Evolutionary conservation across 371 early-diverging fungal genomes (phyloP).

Genomic region (Actinomortierella wolfii): DNA sequence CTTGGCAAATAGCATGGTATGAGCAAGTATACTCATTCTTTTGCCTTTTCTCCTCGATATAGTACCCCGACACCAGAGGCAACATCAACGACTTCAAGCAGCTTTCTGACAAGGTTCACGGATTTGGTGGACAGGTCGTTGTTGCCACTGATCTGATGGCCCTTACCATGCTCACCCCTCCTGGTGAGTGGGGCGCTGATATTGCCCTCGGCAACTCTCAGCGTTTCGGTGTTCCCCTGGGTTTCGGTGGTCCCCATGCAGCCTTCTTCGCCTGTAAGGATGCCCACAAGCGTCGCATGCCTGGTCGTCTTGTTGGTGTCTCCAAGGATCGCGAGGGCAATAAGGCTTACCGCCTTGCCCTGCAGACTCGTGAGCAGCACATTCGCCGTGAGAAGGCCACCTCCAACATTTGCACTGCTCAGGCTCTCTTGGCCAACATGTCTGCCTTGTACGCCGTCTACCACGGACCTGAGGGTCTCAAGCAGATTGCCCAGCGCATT

Average conservation of each 20-base stretch:
- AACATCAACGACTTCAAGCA: constrained; percentile 79
- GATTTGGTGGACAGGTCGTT: constrained; percentile 83
- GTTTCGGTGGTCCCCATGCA: constrained; percentile 99
- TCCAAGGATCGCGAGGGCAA: constrained; percentile 91
- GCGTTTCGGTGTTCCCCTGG: constrained; percentile 97
- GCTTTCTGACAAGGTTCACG: constrained; percentile 79
- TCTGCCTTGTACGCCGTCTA: constrained; percentile 95
- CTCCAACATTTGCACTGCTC: constrained; percentile 97
- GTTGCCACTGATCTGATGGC: constrained; percentile 94
- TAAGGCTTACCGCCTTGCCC: constrained; percentile 90
- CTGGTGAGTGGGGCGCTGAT: constrained; percentile 95
- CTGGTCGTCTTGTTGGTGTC: constrained; percentile 95
- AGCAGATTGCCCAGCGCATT: constrained; percentile 88
- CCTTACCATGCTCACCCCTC: constrained; percentile 89
- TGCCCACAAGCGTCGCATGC: constrained; percentile 92
- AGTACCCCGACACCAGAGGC: constrained; percentile 95
- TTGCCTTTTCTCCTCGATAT: constrained; percentile 11
- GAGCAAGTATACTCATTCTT: background rate
- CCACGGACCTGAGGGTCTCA: constrained; percentile 94
- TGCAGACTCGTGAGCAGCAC: constrained; percentile 98
- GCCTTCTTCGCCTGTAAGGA: constrained; percentile 96
- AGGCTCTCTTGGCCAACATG: constrained; percentile 93
- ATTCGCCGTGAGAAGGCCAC: constrained; percentile 98
- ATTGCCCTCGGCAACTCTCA: constrained; percentile 96
- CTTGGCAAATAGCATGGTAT: no score